Evolutionary conservation across 495 filamentous ascomycete genomes (phyloP).

Genomic region (Patellaria atrata): DNA sequence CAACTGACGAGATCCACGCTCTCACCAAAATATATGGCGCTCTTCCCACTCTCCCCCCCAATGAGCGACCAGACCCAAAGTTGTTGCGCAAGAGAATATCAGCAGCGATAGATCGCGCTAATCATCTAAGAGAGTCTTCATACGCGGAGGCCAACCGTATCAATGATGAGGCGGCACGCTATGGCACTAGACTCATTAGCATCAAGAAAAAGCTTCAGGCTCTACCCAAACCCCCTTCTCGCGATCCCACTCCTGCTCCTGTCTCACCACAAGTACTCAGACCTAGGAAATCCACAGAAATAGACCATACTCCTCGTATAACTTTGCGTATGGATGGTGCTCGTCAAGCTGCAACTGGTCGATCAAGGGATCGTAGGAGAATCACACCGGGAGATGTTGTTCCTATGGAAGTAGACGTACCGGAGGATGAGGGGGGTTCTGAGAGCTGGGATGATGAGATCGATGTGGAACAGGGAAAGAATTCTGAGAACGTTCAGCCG

Average conservation of each 20-base stretch:
- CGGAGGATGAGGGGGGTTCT: no score
- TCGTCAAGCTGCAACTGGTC: constrained; percentile 25
- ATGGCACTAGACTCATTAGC: constrained; percentile 57
- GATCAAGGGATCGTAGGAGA: constrained; percentile 10
- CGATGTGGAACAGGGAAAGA: constrained; percentile 18
- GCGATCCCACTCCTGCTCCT: constrained; percentile 47
- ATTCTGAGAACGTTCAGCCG: constrained; percentile 15
- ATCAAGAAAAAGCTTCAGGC: constrained; percentile 72
- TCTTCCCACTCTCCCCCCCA: constrained; percentile 44
- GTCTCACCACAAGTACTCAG: constrained; percentile 31
- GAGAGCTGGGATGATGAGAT: constrained; percentile 10
- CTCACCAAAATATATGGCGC: constrained; percentile 60
- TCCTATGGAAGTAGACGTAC: constrained; percentile 4
- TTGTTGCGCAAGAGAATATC: constrained; percentile 65
- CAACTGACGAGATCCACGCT: constrained; percentile 52
- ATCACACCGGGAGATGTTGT: constrained; percentile 6
- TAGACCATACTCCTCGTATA: constrained; percentile 23
- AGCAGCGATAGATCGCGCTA: constrained; percentile 51
- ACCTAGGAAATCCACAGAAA: constrained; percentile 31
- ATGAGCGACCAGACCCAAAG: constrained; percentile 39
- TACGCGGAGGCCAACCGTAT: constrained; percentile 74
- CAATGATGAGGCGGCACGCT: constrained; percentile 61
- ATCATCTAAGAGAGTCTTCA: constrained; percentile 60
- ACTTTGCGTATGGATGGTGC: constrained; percentile 25
- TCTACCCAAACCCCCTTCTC: constrained; percentile 56